phyloP scores from a whole-genome alignment of 768 basidiomycete species.

The Lactarius psammicola region DNA sequence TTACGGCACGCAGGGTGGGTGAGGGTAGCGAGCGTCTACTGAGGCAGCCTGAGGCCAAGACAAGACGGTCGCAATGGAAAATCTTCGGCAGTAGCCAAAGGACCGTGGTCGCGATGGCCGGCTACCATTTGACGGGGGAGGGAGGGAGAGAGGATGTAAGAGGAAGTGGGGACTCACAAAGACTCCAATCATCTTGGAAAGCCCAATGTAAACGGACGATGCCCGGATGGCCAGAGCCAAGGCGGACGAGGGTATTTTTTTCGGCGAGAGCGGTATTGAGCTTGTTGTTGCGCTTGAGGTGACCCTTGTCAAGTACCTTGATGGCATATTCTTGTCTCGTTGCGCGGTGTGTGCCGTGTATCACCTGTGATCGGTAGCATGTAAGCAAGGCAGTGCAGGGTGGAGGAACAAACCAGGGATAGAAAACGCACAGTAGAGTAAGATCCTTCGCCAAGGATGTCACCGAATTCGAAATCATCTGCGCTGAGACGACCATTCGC shows the following conservation, averaged over 20 bases:
- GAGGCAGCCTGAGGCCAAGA: neutral
- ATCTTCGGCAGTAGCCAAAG: neutral
- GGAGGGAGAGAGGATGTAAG: too few species aligned
- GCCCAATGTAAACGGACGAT: conserved; percentile 79
- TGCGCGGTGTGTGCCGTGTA: conserved; percentile 49
- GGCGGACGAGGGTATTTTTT: conserved; percentile 68
- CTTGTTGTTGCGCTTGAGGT: conserved; percentile 76
- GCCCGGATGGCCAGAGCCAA: conserved; percentile 71
- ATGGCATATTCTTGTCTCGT: conserved; percentile 70
- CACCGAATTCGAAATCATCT: conserved; percentile 71
- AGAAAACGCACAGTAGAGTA: conserved; percentile 67
- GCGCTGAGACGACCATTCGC: conserved; percentile 46
- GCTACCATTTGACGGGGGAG: neutral
- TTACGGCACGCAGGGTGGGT: neutral
- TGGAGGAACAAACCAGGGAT: neutral
- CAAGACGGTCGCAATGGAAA: neutral
- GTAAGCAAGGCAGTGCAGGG: conserved; percentile 15
- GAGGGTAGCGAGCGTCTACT: neutral
- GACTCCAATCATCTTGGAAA: conserved; percentile 79
- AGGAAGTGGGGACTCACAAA: conserved; percentile 57
- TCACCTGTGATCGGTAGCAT: conserved; percentile 45
- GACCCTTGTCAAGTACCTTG: conserved; percentile 82
- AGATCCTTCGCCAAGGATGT: conserved; percentile 76
- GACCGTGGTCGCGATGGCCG: neutral
- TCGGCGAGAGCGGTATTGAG: conserved; percentile 75